Evolutionary conservation across 805 yeast genomes (phyloP), one percentile per base, ranked within the genome.

Genomic region (Osmozyma mogii): DNA sequence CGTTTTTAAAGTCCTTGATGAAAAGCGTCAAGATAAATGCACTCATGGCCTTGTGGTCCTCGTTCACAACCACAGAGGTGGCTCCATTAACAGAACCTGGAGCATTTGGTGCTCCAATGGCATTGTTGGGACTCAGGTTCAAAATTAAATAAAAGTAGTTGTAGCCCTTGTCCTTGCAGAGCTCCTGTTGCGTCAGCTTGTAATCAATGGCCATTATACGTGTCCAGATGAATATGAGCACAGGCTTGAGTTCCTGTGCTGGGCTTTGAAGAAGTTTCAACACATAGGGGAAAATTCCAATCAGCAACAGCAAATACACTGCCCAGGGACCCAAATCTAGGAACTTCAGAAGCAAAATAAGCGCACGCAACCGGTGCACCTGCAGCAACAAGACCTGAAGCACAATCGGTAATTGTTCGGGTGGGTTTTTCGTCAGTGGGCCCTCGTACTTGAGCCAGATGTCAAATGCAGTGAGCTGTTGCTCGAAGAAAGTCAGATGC

Each of bases 291-390:
- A 89, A 92, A 17, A 92, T 89, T 14, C 97, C 97, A 40, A 92
- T 88, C 6, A 95, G 84, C 18, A 92, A 60, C 0, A 96, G 94
- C 17, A 88, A 61, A 45, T 87, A 84, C 0, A 92, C 97, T 0
- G 98, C 97, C 94, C 96, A 85, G 0, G 98, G 96, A 0, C 98
- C 98, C 21, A 92, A 58, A 54, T 92, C 98, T 24, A 92, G 63
- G 50, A 89, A 92, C 43, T 84, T 73, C 4, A 95, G 80, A 9
- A 92, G 64, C 32, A 92, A 52, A 21, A 84, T 83, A 30, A 92
- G 62, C 0, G 98, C 97, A 17, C 97, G 60, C 10, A 89, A 69
- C 37, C 98, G 71, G 56, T 92, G 97, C 0, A 87, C 94, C 50
- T 94, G 98, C 0, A 96, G 88, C 20, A 92, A 59, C 19, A 92